Base-by-base conservation (phyloP, 208 protist genomes). In the Acanthamoeba divionensis region DNA sequence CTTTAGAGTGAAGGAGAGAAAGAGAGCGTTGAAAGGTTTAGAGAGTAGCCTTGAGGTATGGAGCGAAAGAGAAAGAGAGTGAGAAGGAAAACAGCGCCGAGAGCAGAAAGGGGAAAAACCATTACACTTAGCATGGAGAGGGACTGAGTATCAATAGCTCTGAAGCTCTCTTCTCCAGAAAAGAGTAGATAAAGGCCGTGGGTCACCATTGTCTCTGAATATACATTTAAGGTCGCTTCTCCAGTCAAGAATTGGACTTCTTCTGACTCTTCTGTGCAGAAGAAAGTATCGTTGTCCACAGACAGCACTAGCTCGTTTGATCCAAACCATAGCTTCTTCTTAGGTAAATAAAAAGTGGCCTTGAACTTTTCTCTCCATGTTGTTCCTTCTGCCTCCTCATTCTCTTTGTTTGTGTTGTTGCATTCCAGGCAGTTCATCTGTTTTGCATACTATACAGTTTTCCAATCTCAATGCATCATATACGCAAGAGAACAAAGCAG, bases 91-190 rank as follows among this genome's bases (percentile, higher is more conserved):
- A n/a, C n/a, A n/a, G n/a, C n/a, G n/a, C n/a, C n/a, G 52, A 13
- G 52, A 57, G 52, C 52, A 57, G 18, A 18, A 18, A 57, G 18
- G 52, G 52, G 15, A 13, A 57, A 18, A 13, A 18, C 18, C 15
- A 13, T 21, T 82, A 82, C 71, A 24, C 48, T 52, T 29, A 63
- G 54, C 71, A 82, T 82, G 45, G 71, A 82, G 29, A 82, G 71
- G 9, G 71, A 82, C 45, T 82, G 48, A 15, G 71, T 9, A 36
- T 82, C 71, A 52, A 82, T 82, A 7, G 71, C 71, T 52, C 62
- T 82, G 71, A 82, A 82, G 15, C 45, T 24, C 45, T 82, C 71
- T 29, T 52, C 71, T 13, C 71, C 71, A 12, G 45, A 45, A 31
- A 82, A 33, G 18, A 33, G 12, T 13, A 82, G 71, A 54, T 82